Percentiles rank a stretch among this genome's conserved stretches.
These are phyloP conservation scores for Strobilomyces dryophilus DNA, from an alignment of 768 basidiomycete species.

Conservation along the genomic window DNA sequence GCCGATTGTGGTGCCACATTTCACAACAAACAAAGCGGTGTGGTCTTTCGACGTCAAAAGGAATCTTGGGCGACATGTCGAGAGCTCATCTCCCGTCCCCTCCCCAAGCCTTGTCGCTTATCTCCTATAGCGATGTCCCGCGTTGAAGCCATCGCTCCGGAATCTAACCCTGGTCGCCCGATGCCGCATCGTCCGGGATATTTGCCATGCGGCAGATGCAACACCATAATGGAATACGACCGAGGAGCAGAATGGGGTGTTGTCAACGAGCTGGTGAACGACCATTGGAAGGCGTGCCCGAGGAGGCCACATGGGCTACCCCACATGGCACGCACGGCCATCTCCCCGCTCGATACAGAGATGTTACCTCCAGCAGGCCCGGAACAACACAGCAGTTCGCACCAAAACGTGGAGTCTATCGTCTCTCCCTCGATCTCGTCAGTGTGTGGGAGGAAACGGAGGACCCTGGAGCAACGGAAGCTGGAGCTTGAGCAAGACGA, in stretches of 20 bases:
- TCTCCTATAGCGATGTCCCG: slow-evolving; percentile 17
- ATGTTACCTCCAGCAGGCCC: slow-evolving; percentile 5
- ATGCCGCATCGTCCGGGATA: slow-evolving; percentile 7
- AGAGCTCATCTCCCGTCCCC: slow-evolving; percentile 3
- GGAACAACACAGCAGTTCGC: slow-evolving; percentile 1
- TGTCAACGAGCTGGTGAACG: slow-evolving; percentile 25
- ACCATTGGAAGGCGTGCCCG: slow-evolving; percentile 28
- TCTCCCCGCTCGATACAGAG: slow-evolving; percentile 10
- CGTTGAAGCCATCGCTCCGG: slow-evolving; percentile 7
- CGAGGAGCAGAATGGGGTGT: slow-evolving; percentile 22
- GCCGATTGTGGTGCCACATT: slow-evolving; percentile 18
- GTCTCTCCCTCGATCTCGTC: slow-evolving; percentile 7
- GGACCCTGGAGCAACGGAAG: slow-evolving; percentile 26
- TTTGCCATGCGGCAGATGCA: slow-evolving; percentile 28
- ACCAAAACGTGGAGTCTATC: neutral
- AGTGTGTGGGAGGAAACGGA: slow-evolving; percentile 28
- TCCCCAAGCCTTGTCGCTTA: slow-evolving; percentile 9
- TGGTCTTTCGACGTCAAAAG: slow-evolving; percentile 21
- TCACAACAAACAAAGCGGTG: slow-evolving; percentile 32
- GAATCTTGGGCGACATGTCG: slow-evolving; percentile 5
- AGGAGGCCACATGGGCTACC: slow-evolving; percentile 15
- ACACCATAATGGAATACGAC: slow-evolving; percentile 24
- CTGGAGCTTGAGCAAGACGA: slow-evolving; percentile 28
- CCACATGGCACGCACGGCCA: slow-evolving; percentile 10
- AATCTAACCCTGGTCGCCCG: slow-evolving; percentile 7